Conservation (phyloP, 345 rosid genomes). For the Melastoma malabathricum region DNA sequence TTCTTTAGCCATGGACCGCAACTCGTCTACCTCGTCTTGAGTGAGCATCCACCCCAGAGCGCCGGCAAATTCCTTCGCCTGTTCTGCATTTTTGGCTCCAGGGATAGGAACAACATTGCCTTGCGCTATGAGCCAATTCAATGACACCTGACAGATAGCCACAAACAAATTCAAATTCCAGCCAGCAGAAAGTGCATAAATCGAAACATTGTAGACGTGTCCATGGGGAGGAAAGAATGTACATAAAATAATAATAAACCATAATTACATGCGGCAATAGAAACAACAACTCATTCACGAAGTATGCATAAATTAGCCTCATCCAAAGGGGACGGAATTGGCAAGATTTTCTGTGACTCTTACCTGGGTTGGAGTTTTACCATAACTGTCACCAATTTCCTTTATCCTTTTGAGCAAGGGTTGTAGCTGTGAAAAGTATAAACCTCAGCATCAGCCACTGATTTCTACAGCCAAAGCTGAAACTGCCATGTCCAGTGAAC, state of each 20-base stretch:
- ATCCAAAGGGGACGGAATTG: not conserved
- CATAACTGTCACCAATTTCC: slow-evolving; percentile 50
- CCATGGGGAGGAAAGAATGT: too few relatives aligned
- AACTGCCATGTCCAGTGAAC: not conserved
- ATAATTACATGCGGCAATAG: too few relatives aligned
- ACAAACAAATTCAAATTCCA: too few relatives aligned
- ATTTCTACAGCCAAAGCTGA: not conserved
- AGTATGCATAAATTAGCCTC: too few relatives aligned
- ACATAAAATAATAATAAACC: too few relatives aligned
- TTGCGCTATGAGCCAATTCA: slow-evolving; percentile 90
- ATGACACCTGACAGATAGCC: slow-evolving; percentile 34
- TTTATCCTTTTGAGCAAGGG: slow-evolving; percentile 58
- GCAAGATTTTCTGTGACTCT: not conserved
- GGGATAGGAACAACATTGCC: slow-evolving; percentile 91
- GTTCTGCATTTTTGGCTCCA: slow-evolving; percentile 78
- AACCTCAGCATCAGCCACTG: not conserved
- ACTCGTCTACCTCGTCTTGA: slow-evolving; percentile 47
- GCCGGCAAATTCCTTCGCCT: slow-evolving; percentile 69
- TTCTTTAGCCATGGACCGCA: slow-evolving; percentile 61
- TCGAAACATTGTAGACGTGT: too few relatives aligned
- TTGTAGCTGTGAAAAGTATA: slow-evolving; percentile 57
- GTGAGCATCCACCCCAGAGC: slow-evolving; percentile 79
- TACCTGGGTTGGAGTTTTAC: slow-evolving; percentile 79
- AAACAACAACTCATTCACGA: too few relatives aligned
- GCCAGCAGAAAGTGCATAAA: too few relatives aligned